Evolutionary conservation across 306 rosid species (phyloP).

Genomic region (Sesbania bispinosa): DNA sequence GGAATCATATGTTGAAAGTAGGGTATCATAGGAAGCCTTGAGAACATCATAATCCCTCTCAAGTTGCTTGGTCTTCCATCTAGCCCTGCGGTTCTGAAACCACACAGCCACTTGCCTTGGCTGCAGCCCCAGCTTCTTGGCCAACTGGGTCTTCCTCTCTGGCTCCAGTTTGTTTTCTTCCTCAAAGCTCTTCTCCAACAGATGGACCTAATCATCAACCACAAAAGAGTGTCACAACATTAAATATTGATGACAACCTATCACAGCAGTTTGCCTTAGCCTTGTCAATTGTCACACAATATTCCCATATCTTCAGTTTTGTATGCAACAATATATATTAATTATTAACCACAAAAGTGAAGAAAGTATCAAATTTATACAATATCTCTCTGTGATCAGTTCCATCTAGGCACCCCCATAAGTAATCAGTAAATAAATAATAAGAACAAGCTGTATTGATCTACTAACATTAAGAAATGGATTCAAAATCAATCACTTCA

Average conservation of each 20-base stretch:
- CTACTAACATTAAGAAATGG: constrained; percentile 13
- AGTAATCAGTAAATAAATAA: constrained; percentile 1
- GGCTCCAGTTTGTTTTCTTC: constrained; percentile 98
- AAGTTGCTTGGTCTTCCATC: constrained; percentile 99
- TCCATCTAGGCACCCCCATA: neutral
- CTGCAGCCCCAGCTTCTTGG: constrained; percentile 93
- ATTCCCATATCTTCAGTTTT: neutral
- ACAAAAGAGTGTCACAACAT: constrained; percentile 11
- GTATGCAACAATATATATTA: neutral
- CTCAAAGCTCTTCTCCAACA: constrained; percentile 96
- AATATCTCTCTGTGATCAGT: constrained; percentile 11
- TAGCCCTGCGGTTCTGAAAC: constrained; percentile 98
- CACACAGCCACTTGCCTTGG: constrained; percentile 98
- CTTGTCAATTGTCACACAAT: neutral
- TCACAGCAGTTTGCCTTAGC: neutral
- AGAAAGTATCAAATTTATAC: neutral
- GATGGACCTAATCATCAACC: constrained; percentile 55
- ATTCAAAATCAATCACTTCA: constrained; percentile 25
- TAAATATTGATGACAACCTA: neutral
- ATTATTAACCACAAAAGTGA: neutral
- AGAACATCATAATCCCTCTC: constrained; percentile 92
- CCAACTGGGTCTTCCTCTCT: constrained; percentile 80
- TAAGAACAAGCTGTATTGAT: neutral
- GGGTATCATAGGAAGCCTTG: constrained; percentile 79
- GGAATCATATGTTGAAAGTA: constrained; percentile 63